Evolutionary conservation across 2,329 filamentous ascomycete genomes (phyloP), one percentile per base, ranked within the genome.

Genomic region (Cladosporium colombiae): DNA sequence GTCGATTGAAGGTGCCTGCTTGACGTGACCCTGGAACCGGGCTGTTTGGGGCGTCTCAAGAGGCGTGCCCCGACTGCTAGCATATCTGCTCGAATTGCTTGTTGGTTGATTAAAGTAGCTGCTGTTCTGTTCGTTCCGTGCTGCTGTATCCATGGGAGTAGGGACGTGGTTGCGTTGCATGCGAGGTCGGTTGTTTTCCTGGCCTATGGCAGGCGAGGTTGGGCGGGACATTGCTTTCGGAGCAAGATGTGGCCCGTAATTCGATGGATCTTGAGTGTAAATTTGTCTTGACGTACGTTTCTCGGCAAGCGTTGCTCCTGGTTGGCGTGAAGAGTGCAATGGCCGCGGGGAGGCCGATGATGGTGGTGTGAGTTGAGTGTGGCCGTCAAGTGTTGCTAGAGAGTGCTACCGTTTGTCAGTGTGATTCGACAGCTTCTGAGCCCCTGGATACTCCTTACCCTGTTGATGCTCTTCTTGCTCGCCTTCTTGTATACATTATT

Each of bases 1-100:
- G 78, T 97, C 93, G 74, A 94, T 85, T 78, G 92, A 96, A 63
- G 91, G 91, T 73, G 91, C 91, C 71, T 91, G 91, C 74, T 91
- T 88, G 64, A 90, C 87, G 78, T 97, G 92, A 70, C 84, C 83
- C 66, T 83, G 84, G 77, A 88, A 86, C 70, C 89, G 81, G 69
- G 86, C 85, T 60, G 85, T 83, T 71, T 88, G 86, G 63, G 84
- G 81, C 44, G 82, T 81, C 62, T 92, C 90, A 58, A 86, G 84
- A 5, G 89, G 85, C 13, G 89, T 89, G 65, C 80, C 63, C 25
- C 71, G 69, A 1, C 73, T 74, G 61, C 77, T 75, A 64, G 74
- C 73, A 35, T 73, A 74, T 3, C 73, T 73, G 58, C 75, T 79
- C 84, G 86, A 72, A 80, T 83, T 74, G 86, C 83, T 64, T 8